Conservation (phyloP, 73 alveolate species). For the Symbiodinium pilosum region DNA sequence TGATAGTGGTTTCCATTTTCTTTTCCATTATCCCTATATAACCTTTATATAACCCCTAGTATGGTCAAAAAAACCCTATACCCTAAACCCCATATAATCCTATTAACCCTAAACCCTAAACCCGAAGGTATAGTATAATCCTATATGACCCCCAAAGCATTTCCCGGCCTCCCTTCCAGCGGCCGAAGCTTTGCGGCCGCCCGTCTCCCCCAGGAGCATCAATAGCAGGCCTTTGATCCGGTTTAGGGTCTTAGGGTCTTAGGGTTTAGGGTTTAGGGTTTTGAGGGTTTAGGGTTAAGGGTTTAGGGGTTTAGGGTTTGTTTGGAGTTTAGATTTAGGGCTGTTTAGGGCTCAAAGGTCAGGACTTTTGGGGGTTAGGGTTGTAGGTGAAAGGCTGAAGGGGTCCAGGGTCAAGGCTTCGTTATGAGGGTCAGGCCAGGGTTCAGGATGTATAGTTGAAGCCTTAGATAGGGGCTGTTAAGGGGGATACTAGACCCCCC, state of each 20-base stretch:
- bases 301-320: neutral
- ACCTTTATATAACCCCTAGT: no score
- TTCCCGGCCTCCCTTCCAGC: neutral
- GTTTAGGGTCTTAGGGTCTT: neutral
- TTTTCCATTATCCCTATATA: no score
- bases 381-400: neutral
- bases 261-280: neutral
- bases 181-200: conserved; percentile 26
- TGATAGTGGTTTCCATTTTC: no score
- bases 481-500: no score
- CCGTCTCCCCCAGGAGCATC: conserved; percentile 4
- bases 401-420: neutral
- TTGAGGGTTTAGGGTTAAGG: neutral
- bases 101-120: neutral
- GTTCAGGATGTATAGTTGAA: no score
- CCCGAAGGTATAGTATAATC: neutral
- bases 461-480: no score
- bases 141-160: neutral
- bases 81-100: neutral
- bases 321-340: neutral
- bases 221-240: neutral
- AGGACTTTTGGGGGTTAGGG: neutral
- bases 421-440: no score
- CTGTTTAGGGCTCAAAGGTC: no score
- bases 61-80: no score